Evolutionary conservation across 768 basidiomycete species (phyloP).

Genomic region (Baorangia bicolor): DNA sequence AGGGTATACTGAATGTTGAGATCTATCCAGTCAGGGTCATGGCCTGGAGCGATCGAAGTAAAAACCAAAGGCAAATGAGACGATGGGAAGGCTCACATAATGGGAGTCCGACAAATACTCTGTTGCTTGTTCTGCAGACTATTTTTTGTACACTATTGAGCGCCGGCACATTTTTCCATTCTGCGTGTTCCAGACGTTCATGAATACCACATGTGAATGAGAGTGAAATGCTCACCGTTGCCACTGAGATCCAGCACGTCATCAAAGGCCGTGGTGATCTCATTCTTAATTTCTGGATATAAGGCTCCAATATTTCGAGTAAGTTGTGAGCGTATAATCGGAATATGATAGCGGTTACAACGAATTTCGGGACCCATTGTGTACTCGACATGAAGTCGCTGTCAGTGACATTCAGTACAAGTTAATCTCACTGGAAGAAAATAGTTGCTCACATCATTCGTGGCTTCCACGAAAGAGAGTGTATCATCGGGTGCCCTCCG

Average conservation of each 20-base stretch:
- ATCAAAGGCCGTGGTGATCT: constrained; percentile 40
- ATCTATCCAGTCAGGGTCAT: constrained; percentile 35
- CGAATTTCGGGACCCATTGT: constrained; percentile 36
- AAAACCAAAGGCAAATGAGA: not conserved
- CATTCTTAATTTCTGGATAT: constrained; percentile 43
- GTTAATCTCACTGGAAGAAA: no score
- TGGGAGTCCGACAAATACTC: constrained; percentile 50
- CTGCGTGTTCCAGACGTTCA: constrained; percentile 17
- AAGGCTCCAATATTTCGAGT: constrained; percentile 38
- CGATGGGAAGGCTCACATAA: constrained; percentile 32
- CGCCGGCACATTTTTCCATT: constrained; percentile 39
- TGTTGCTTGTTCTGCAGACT: constrained; percentile 39
- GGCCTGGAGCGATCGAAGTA: constrained; percentile 32
- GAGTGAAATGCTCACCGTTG: constrained; percentile 6
- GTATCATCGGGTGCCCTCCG: constrained; percentile 38
- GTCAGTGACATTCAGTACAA: not conserved
- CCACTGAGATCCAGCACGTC: constrained; percentile 32
- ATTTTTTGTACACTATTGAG: constrained; percentile 6
- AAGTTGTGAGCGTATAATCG: constrained; percentile 11
- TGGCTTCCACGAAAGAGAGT: constrained; percentile 34
- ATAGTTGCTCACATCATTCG: constrained; percentile 29
- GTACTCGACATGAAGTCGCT: constrained; percentile 40
- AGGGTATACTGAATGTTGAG: constrained; percentile 33
- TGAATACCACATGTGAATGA: not conserved
- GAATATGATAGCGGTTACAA: constrained; percentile 27